phyloP scores from a whole-genome alignment of 768 basidiomycete species.

The Leucocoprinus sp. region DNA sequence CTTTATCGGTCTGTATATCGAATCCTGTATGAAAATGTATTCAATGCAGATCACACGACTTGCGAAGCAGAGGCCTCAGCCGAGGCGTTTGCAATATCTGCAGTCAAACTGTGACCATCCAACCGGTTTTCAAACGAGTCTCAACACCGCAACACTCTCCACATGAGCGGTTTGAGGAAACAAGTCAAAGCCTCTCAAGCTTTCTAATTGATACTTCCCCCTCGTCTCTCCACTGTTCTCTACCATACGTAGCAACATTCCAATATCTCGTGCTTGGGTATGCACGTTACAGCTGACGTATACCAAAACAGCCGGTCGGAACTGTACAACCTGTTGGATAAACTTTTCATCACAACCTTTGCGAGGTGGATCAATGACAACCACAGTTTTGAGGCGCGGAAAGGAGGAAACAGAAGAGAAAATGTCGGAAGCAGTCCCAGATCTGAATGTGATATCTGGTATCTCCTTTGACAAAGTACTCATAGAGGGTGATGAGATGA shows the following conservation, averaged over 20 bases:
- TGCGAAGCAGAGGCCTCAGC: too few species aligned
- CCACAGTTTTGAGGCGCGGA: constrained; percentile 55
- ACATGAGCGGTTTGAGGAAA: constrained; percentile 97
- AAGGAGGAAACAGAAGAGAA: constrained; percentile 58
- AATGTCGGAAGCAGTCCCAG: constrained; percentile 83
- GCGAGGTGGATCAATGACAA: constrained; percentile 86
- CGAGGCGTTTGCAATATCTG: too few species aligned
- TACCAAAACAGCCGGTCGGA: constrained; percentile 62
- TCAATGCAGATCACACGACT: too few species aligned
- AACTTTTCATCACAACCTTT: constrained; percentile 87
- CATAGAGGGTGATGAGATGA: background rate
- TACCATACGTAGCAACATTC: constrained; percentile 26
- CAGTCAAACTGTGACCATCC: too few species aligned
- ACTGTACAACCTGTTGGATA: constrained; percentile 65
- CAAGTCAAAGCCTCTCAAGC: constrained; percentile 82
- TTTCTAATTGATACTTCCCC: constrained; percentile 68
- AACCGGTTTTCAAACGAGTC: constrained; percentile 32
- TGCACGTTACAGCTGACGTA: constrained; percentile 97
- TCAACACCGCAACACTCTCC: constrained; percentile 69
- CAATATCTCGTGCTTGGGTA: constrained; percentile 85
- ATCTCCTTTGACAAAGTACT: background rate
- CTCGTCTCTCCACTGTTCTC: constrained; percentile 35
- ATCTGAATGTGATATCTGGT: constrained; percentile 55
- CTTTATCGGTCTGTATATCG: too few species aligned
- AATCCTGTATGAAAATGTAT: background rate